phyloP scores from a whole-genome alignment of 2,329 filamentous ascomycete genomes.

The Clonostachys solani region DNA sequence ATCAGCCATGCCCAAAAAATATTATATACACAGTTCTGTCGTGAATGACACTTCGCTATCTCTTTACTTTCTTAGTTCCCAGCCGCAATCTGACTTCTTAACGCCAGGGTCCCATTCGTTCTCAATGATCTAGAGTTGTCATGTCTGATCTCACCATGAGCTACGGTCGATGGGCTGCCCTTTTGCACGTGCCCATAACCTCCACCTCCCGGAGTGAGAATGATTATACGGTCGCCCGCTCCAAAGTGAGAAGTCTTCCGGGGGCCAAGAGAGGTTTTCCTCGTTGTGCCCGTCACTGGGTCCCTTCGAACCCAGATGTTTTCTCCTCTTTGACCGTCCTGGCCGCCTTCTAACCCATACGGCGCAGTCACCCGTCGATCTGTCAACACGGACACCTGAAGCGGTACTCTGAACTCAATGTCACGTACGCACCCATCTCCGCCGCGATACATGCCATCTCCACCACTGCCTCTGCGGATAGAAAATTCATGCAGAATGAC shows the following conservation, averaged over 20 bases:
- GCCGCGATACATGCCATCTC: conserved; percentile 60
- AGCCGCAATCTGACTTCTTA: conserved; percentile 1
- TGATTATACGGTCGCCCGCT: conserved; percentile 8
- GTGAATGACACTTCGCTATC: no score
- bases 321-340: conserved; percentile 59
- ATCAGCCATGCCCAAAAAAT: no score
- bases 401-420: conserved; percentile 71
- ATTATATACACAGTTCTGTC: no score
- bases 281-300: conserved; percentile 18
- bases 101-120: conserved; percentile 1
- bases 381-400: conserved; percentile 73
- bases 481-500: conserved; percentile 60
- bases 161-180: neutral
- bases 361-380: conserved; percentile 73
- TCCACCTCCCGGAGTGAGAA: conserved; percentile 10
- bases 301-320: conserved; percentile 58
- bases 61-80: neutral
- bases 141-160: neutral
- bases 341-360: conserved; percentile 67
- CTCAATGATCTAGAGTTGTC: neutral
- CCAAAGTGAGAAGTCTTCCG: conserved; percentile 9
- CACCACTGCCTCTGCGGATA: conserved; percentile 48
- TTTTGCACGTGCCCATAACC: conserved; percentile 3
- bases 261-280: conserved; percentile 15
- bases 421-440: conserved; percentile 74